A percentile compares a stretch with the other conserved stretches of the same genome.
phyloP scores from a whole-genome alignment of 345 rosid species.

The Bruguiera gymnorhiza region DNA sequence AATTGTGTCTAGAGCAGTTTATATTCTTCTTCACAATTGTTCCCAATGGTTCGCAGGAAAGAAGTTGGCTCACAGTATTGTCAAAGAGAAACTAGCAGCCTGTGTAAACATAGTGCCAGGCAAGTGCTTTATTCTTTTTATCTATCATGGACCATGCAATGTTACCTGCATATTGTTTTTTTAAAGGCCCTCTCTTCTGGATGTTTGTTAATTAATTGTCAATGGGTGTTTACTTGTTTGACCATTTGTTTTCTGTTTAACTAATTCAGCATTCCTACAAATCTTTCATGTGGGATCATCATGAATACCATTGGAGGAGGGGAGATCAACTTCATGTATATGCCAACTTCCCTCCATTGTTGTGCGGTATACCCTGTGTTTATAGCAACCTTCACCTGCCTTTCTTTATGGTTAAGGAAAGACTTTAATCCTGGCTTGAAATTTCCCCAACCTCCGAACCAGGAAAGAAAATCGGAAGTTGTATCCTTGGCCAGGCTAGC shows the following conservation, averaged over 20 bases:
- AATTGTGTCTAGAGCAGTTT: background rate
- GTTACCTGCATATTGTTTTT: background rate
- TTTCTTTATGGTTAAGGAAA: too few species aligned
- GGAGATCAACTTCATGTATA: too few species aligned
- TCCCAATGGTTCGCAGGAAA: constrained; percentile 45
- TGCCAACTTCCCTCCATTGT: too few species aligned
- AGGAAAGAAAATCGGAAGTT: too few species aligned
- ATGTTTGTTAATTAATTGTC: background rate
- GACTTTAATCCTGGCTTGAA: too few species aligned
- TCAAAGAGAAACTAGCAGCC: constrained; percentile 83
- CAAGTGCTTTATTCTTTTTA: constrained; percentile 14
- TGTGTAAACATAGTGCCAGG: constrained; percentile 93
- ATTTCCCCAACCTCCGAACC: too few species aligned
- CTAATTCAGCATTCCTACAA: background rate
- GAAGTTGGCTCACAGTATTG: constrained; percentile 81
- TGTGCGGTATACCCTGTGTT: too few species aligned
- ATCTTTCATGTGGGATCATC: too few species aligned
- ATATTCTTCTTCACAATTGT: background rate
- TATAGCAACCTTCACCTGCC: too few species aligned
- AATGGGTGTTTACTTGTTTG: background rate
- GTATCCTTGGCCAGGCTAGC: too few species aligned
- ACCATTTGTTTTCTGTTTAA: constrained; percentile 5
- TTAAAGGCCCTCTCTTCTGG: background rate
- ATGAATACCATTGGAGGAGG: too few species aligned
- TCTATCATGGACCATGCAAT: background rate